Conservation (phyloP, 2,329 filamentous ascomycete species). For the Beauveria scarabaeidicola region DNA sequence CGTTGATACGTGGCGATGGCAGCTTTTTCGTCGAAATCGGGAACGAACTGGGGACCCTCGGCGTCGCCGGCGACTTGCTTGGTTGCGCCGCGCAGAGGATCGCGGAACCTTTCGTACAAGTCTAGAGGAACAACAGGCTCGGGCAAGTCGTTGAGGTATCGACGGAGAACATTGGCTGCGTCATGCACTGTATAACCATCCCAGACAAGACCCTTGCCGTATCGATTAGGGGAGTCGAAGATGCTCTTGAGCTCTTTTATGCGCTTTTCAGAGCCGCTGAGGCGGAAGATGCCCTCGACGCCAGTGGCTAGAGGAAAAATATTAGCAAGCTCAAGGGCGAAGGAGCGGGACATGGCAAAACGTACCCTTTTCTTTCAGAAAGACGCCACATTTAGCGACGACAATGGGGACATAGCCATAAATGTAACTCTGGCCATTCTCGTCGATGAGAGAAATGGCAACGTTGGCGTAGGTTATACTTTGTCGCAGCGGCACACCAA, state of each 20-base stretch:
- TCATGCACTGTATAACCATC: slow-evolving; percentile 97
- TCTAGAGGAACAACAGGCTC: slow-evolving; percentile 94
- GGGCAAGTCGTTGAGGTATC: slow-evolving; percentile 92
- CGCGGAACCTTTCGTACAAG: slow-evolving; percentile 84
- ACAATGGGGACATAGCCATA: slow-evolving; percentile 98
- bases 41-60: slow-evolving; percentile 61
- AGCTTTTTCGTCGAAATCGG: slow-evolving; percentile 51
- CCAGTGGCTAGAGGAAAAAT: slow-evolving; percentile 61
- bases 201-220: slow-evolving; percentile 95
- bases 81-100: slow-evolving; percentile 64
- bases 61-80: slow-evolving; percentile 65
- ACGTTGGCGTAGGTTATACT: slow-evolving; percentile 98
- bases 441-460: slow-evolving; percentile 90
- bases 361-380: slow-evolving; percentile 91
- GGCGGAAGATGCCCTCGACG: slow-evolving; percentile 90
- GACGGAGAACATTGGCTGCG: slow-evolving; percentile 88
- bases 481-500: slow-evolving; percentile 83
- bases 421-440: slow-evolving; percentile 88
- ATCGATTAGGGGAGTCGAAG: slow-evolving; percentile 91
- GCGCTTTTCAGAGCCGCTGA: slow-evolving; percentile 92
- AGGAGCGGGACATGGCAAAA: slow-evolving; percentile 22
- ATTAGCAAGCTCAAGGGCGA: slow-evolving; percentile 16
- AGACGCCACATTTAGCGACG: slow-evolving; percentile 95
- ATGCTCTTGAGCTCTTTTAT: slow-evolving; percentile 92
- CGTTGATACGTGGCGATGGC: slow-evolving; percentile 80